These are phyloP conservation scores for Lipomyces chichibuensis DNA, from an alignment of 805 yeast genomes.

Conservation along the genomic window DNA sequence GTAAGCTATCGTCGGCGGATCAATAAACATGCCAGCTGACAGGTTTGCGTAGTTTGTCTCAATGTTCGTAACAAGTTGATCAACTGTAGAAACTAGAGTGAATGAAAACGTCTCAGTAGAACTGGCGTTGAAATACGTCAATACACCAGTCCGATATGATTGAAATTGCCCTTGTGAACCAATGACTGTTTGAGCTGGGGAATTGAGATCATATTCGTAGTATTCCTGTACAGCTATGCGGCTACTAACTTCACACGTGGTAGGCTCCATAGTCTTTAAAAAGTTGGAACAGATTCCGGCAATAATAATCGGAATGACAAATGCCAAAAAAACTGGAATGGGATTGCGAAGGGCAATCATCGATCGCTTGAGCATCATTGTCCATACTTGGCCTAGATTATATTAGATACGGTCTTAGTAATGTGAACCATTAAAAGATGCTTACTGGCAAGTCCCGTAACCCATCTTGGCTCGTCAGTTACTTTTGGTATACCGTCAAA, in stretches of 20 bases:
- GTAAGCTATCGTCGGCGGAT: conserved; percentile 37
- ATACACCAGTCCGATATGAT: not conserved
- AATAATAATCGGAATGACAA: conserved; percentile 10
- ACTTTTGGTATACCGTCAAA: not conserved
- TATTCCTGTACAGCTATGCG: not conserved
- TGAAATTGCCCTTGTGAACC: not conserved
- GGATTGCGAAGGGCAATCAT: conserved; percentile 13
- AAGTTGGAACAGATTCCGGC: conserved; percentile 2
- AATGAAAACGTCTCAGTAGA: not conserved
- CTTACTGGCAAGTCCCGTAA: not conserved
- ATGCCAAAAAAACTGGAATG: conserved; percentile 3
- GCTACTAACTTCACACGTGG: not conserved
- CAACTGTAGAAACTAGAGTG: conserved; percentile 10
- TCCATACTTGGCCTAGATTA: conserved; percentile 3
- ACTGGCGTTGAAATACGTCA: not conserved
- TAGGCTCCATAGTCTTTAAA: not conserved
- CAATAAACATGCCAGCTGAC: conserved; percentile 40
- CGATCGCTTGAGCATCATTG: conserved; percentile 14
- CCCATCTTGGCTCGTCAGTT: not conserved
- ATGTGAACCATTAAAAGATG: not conserved
- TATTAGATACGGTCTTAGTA: not conserved
- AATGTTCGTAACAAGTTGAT: conserved; percentile 30
- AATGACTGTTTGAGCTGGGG: not conserved
- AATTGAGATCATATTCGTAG: not conserved
- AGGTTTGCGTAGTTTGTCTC: conserved; percentile 31